Evolutionary conservation across 352 stramenopile genomes (phyloP), one percentile per base, ranked within the genome.

Genomic region (Globisporangium uncinulatum): DNA sequence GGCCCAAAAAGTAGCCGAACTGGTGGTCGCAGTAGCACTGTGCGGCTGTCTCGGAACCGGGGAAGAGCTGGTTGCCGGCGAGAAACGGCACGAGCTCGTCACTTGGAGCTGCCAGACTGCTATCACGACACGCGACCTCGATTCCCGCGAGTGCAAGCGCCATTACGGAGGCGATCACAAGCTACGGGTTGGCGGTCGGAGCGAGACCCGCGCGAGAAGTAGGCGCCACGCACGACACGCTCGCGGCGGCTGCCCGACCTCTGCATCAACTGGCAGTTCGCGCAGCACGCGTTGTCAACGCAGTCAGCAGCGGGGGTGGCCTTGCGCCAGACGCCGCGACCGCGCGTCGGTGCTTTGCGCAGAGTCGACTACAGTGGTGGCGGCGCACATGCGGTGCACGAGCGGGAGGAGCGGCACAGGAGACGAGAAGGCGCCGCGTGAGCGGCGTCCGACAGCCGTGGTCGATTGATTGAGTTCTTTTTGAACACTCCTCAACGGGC

Each of bases 1-100:
- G 90, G 1, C 89, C 88, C 4, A 89, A 95, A 54, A 96, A 97
- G 54, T 86, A 91, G 13, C 90, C 90, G 57, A 97, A 97, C 67
- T 97, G 89, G 64, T 97, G 87, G 39, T 89, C 90, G 45, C 86
- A 95, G 62, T 97, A 97, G 72, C 88, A 96, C 56, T 97, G 86
- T 15, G 89, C 87, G 17, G 78, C 79, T 20, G 84, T 79, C 57
- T 94, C 73, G 2, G 85, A 88, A 24, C 83, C 86, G 1, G 72
- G 56, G 4, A 96, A 75, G 21, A 92, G 58, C 51, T 74, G 17
- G 58, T 48, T 74, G 17, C 87, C 87, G 1, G 77, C 69, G 45
- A 95, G 70, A 56, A 80, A 73, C 45, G 76, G 69, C 21, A 77
- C 67, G 11, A 92, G 59, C 10, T 74, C 65, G 10, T 43, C 54